Evolutionary conservation across 306 rosid genomes (phyloP), one percentile per base, ranked within the genome.

Genomic region (peach (Prunus persica)): DNA sequence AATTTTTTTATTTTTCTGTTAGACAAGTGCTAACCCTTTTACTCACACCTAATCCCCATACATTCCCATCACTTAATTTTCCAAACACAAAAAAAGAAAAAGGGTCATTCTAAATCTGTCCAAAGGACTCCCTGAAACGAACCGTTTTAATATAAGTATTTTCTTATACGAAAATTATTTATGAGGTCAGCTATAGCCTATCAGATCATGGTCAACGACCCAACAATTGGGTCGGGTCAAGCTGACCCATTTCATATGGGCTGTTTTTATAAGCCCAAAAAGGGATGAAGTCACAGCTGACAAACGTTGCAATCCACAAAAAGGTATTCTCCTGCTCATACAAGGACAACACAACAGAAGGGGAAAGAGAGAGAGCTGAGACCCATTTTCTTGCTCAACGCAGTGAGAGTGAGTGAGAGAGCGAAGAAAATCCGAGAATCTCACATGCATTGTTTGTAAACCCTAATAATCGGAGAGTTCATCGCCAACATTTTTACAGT

Each of bases 361-460:
- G 46, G 10, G 74, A 25, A 46, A 34, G 52, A 18, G 46, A 28
- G 62, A 25, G 61, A 14, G 43, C 67, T 3, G 71, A 74, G 34
- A 22, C 32, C 3, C 55, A 14, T 10, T 6, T 32, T 27, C 65
- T 5, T 16, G 43, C 20, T 18, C 20, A 15, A 15, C 74, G n/a
- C 65, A 12, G 60, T 68, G 45, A 27, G 71, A 60, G 60, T 47
- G 20, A 34, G 27, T 3, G 69, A 58, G 9, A 4, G 56, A 8
- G 11, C 43, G 16, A 15, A 30, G 3, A 61, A 24, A 49, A 22
- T 13, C 65, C 18, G 19, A 51, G 25, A 47, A 41, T 18, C 24
- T 62, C 45, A 16, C 57, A n/a, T 60, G 68, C 68, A 73, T 73
- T 73, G 57, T 43, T 57, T 19, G 9, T 57, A 72, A 72, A 56